Conservation (phyloP, 1,284 basidiomycete genomes). For the Lentinula novae-zelandiae region DNA sequence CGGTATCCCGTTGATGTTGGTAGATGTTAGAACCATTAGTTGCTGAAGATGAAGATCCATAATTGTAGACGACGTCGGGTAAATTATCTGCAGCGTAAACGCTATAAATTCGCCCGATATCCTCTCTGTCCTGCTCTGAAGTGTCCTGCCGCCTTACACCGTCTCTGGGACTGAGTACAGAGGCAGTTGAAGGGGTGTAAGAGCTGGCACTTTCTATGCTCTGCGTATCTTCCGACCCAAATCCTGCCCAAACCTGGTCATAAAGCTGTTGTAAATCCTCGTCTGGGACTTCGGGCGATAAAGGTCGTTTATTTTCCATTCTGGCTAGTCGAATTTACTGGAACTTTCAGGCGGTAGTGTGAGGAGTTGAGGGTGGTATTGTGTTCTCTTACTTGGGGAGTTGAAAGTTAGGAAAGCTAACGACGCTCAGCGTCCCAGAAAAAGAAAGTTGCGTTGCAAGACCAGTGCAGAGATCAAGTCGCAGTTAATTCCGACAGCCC, state of each 20-base stretch:
- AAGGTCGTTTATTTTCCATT: background rate
- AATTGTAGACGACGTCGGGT: background rate
- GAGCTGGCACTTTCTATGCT: background rate
- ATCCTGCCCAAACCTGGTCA: slow-evolving; percentile 67
- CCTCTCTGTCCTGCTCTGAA: slow-evolving; percentile 15
- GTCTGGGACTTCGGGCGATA: slow-evolving; percentile 29
- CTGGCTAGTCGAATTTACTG: background rate
- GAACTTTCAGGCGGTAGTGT: background rate
- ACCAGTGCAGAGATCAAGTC: background rate
- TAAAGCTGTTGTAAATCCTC: slow-evolving; percentile 69
- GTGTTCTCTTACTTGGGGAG: background rate
- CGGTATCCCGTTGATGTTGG: background rate
- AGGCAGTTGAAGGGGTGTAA: background rate
- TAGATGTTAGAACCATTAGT: background rate
- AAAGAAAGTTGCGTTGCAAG: background rate
- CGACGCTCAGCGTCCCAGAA: background rate
- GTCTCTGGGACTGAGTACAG: background rate
- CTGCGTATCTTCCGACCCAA: slow-evolving; percentile 39
- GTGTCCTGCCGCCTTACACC: background rate
- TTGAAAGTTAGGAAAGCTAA: background rate
- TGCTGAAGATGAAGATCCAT: background rate
- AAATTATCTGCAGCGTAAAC: slow-evolving; percentile 24
- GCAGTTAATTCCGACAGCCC: background rate
- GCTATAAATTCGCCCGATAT: slow-evolving; percentile 18
- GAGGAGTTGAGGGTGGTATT: too few species aligned